Evolutionary conservation across 108 stramenopile species (phyloP).

Genomic region (Skeletonema tropicum): DNA sequence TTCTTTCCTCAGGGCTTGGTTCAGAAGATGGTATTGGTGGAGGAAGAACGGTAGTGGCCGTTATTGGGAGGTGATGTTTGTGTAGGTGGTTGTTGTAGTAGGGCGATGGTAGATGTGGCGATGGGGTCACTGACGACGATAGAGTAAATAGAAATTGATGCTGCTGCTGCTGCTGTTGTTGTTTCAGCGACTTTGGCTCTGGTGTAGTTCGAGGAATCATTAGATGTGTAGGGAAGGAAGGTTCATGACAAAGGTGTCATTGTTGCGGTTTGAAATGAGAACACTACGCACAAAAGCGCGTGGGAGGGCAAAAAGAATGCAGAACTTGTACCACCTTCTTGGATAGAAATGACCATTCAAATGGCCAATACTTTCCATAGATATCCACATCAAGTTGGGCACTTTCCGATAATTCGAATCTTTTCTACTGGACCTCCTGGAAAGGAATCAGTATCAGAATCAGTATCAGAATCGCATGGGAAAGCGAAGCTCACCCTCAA

Average conservation of each 20-base stretch:
- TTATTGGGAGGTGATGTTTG: background rate
- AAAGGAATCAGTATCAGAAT: background rate
- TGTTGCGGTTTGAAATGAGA: background rate
- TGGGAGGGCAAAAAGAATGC: background rate
- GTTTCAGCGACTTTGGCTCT: background rate
- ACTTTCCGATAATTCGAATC: background rate
- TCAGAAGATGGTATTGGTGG: background rate
- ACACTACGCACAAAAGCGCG: background rate
- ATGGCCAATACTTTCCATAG: background rate
- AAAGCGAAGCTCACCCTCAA: too few relatives aligned
- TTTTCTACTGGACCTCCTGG: background rate
- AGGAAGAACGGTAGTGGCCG: background rate
- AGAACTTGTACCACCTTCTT: background rate
- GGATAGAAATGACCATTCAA: background rate
- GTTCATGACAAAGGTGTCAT: slow-evolving; percentile 1
- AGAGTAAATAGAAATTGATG: background rate
- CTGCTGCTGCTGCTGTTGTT: background rate
- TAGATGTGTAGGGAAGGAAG: background rate
- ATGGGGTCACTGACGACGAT: background rate
- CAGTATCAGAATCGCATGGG: background rate
- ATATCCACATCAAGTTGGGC: background rate
- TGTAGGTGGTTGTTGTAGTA: background rate
- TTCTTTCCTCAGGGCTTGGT: background rate
- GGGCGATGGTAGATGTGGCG: background rate
- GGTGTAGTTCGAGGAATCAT: background rate